phyloP scores from a whole-genome alignment of 2,329 filamentous ascomycete species.

The Didymella exigua region DNA sequence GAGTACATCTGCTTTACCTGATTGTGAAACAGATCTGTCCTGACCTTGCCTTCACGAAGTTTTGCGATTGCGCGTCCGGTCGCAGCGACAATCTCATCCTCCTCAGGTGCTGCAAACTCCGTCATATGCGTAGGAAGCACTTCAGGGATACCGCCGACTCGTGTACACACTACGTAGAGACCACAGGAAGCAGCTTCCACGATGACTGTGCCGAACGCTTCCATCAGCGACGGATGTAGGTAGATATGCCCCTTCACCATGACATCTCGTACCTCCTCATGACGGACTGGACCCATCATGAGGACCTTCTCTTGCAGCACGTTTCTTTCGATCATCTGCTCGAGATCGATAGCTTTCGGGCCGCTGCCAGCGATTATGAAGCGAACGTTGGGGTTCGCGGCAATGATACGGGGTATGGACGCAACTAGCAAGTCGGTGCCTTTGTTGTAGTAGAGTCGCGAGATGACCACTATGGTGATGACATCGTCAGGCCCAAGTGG shows the following conservation, averaged over 20 bases:
- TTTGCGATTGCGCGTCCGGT: conserved; percentile 88
- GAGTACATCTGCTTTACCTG: conserved; percentile 99
- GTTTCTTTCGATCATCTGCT: conserved; percentile 97
- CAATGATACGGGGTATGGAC: conserved; percentile 89
- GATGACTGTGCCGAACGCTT: conserved; percentile 97
- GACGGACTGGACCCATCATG: conserved; percentile 87
- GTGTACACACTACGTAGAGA: conserved; percentile 93
- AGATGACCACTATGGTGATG: conserved; percentile 96
- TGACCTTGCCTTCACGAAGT: conserved; percentile 82
- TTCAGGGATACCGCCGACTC: conserved; percentile 95
- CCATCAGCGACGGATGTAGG: conserved; percentile 90
- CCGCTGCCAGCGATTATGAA: conserved; percentile 97
- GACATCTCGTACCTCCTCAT: conserved; percentile 95
- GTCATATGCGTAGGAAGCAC: conserved; percentile 97
- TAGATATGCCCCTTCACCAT: conserved; percentile 98
- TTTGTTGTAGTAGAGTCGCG: conserved; percentile 97
- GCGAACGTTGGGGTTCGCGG: conserved; percentile 86
- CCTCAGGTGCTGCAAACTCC: conserved; percentile 93
- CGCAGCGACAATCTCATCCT: conserved; percentile 89
- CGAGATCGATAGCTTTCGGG: conserved; percentile 94
- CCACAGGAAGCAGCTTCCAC: conserved; percentile 97
- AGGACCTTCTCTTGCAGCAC: conserved; percentile 92
- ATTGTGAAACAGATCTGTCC: conserved; percentile 93
- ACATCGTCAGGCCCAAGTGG: conserved; percentile 80
- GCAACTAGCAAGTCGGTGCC: conserved; percentile 97